Evolutionary conservation across 805 yeast species (phyloP), one percentile per base, ranked within the genome.

Genomic region (Kodamaea jinghongensis): DNA sequence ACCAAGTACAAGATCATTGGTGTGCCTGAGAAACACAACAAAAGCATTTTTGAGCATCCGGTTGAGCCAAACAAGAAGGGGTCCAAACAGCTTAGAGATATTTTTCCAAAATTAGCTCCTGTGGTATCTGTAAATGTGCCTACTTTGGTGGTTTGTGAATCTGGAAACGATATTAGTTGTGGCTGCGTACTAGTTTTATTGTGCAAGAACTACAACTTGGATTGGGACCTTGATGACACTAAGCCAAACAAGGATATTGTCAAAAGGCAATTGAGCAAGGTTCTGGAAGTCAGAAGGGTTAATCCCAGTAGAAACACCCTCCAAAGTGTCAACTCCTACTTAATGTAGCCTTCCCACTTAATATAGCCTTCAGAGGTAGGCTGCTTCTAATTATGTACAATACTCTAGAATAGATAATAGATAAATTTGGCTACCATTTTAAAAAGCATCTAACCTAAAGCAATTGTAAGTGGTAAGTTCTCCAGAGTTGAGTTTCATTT

Each of bases 251-350:
- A 84, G 52, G 77, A 71, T 17, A 56, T 67, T 6, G 72, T 85
- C 11, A 73, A 79, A 41, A 71, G 70, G 42, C 81, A 83, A 39
- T 60, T 87, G 22, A 73, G 79, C 2, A 56, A 56, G 33, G 50
- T 87, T 3, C 65, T 74, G 12, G 60, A 70, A 2, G 56, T 63
- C 6, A 55, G 74, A n/a, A 75, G 71, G 29, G 76, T 76, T 4
- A 84, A 86, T 44, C 95, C 96, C 0, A 80, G 89, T 40, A 66
- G 96, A 36, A 80, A 86, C 8, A 83, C 95, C 0, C 63, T 86
- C 29, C 89, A 83, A 49, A 75, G 90, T 20, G 78, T 85, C 2
- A 83, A 86, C 46, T 59, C 79, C 2, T 76, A 47, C 44, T 28
- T 36, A 20, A 36, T 36, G 39, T 20, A n/a, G n/a, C n/a, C n/a